Evolutionary conservation across 2,329 filamentous ascomycete genomes (phyloP).

Genomic region (Neonectria magnoliae): DNA sequence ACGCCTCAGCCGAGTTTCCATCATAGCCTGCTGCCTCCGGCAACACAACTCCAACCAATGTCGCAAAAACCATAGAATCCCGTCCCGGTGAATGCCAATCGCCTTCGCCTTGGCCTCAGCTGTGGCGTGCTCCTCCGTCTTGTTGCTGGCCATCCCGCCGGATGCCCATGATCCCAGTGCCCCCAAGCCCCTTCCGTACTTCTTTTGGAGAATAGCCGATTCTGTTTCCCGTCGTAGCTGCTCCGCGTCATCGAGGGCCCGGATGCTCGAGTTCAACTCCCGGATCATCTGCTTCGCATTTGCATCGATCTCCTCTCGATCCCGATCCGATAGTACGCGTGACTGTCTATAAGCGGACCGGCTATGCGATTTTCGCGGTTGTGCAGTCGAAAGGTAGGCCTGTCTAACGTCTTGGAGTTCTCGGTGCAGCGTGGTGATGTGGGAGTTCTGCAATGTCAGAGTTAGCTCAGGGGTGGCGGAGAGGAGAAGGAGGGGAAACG

Average conservation of each 20-base stretch:
- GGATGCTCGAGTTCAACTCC: slow-evolving; percentile 84
- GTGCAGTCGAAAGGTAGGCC: slow-evolving; percentile 87
- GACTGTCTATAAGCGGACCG: slow-evolving; percentile 57
- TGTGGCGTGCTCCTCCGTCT: slow-evolving; percentile 71
- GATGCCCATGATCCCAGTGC: slow-evolving; percentile 74
- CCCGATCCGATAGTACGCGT: slow-evolving; percentile 76
- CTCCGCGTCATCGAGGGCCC: slow-evolving; percentile 82
- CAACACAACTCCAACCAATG: slow-evolving; percentile 80
- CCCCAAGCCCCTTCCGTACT: slow-evolving; percentile 72
- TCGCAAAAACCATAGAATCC: slow-evolving; percentile 84
- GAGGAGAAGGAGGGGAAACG: slow-evolving; percentile 43
- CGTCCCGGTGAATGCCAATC: slow-evolving; percentile 78
- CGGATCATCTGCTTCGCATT: slow-evolving; percentile 87
- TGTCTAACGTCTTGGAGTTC: slow-evolving; percentile 87
- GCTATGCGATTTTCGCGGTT: slow-evolving; percentile 67
- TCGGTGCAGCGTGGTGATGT: slow-evolving; percentile 81
- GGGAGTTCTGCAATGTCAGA: slow-evolving; percentile 71
- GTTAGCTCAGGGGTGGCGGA: slow-evolving; percentile 27
- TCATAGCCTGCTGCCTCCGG: slow-evolving; percentile 86
- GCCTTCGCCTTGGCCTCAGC: slow-evolving; percentile 78
- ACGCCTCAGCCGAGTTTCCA: slow-evolving; percentile 85
- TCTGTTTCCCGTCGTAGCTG: slow-evolving; percentile 82
- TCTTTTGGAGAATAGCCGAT: slow-evolving; percentile 75
- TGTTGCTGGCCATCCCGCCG: slow-evolving; percentile 58
- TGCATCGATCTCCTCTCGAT: slow-evolving; percentile 88